A percentile compares a stretch with the other conserved stretches of the same genome.
phyloP scores from a whole-genome alignment of 202 grass and related monocot genomes.

The Setaria viridis region DNA sequence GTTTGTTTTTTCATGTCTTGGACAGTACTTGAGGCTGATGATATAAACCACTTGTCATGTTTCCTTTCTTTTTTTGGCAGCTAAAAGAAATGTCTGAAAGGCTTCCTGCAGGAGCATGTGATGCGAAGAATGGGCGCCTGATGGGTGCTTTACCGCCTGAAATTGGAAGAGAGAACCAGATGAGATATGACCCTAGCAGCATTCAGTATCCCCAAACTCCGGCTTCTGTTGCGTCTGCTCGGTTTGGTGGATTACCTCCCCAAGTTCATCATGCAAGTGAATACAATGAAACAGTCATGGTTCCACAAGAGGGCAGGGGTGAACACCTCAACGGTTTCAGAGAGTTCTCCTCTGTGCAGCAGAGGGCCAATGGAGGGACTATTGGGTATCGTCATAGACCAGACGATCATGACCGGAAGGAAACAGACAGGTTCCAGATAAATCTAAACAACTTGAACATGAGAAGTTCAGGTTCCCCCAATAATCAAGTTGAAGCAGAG shows the following conservation, averaged over 20 bases:
- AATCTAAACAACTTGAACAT: slow-evolving; percentile 53
- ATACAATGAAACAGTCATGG: slow-evolving; percentile 29
- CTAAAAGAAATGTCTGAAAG: slow-evolving; percentile 94
- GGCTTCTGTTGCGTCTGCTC: slow-evolving; percentile 20
- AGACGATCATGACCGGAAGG: slow-evolving; percentile 64
- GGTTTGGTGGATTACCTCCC: slow-evolving; percentile 41
- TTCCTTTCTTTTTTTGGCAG: slow-evolving; percentile 42
- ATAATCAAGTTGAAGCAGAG: slow-evolving; percentile 77
- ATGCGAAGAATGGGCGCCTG: slow-evolving; percentile 43
- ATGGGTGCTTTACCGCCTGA: slow-evolving; percentile 42
- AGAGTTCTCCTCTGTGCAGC: slow-evolving; percentile 52
- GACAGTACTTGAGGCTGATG: neutral
- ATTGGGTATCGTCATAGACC: slow-evolving; percentile 37
- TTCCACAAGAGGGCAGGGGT: slow-evolving; percentile 30
- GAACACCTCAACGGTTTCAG: slow-evolving; percentile 33
- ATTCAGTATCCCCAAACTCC: slow-evolving; percentile 37
- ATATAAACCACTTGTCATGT: neutral
- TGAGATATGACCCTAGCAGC: slow-evolving; percentile 40
- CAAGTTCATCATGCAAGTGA: slow-evolving; percentile 43
- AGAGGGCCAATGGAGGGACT: slow-evolving; percentile 42
- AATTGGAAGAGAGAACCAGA: slow-evolving; percentile 41
- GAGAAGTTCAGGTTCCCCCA: slow-evolving; percentile 55
- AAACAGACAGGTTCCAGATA: slow-evolving; percentile 66
- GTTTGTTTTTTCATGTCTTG: neutral
- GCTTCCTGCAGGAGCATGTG: slow-evolving; percentile 59